Conservation (phyloP, 2,329 filamentous ascomycete genomes). For the Neofusicoccum kwambonambiense region DNA sequence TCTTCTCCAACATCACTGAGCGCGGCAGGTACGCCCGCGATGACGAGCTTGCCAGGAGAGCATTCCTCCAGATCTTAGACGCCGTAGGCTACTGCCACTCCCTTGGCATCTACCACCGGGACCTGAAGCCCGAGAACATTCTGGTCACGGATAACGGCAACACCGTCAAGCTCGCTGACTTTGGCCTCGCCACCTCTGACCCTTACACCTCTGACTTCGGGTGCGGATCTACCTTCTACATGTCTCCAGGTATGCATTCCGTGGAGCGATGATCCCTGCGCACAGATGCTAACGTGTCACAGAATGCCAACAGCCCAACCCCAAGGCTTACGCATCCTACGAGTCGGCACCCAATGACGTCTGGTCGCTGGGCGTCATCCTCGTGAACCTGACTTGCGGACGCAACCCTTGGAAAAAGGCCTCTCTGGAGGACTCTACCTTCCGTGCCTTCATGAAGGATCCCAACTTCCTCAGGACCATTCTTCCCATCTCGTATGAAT, state of each 20-base stretch:
- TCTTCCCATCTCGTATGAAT: conserved; percentile 81
- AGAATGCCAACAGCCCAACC: conserved; percentile 87
- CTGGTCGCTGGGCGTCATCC: conserved; percentile 96
- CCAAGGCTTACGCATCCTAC: conserved; percentile 72
- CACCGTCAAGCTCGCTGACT: conserved; percentile 94
- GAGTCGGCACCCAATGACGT: conserved; percentile 93
- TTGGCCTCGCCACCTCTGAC: conserved; percentile 88
- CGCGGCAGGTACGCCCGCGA: conserved; percentile 89
- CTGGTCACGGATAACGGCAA: conserved; percentile 84
- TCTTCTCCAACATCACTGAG: conserved; percentile 98
- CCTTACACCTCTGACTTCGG: conserved; percentile 88
- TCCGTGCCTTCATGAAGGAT: conserved; percentile 83
- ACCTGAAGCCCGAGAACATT: conserved; percentile 98
- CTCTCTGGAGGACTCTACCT: conserved; percentile 89
- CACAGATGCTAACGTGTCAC: conserved; percentile 22
- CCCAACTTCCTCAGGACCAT: conserved; percentile 89
- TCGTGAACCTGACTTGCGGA: conserved; percentile 96
- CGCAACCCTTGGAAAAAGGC: conserved; percentile 99
- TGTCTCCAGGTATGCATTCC: conserved; percentile 83
- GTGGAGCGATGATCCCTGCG: conserved; percentile 16
- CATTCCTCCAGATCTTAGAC: conserved; percentile 94
- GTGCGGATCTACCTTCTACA: conserved; percentile 98
- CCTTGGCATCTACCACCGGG: conserved; percentile 91
- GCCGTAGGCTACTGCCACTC: conserved; percentile 94
- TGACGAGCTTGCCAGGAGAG: conserved; percentile 79